Conservation (phyloP, 78 protist species). For the Neovahlkampfia damariscottae region DNA sequence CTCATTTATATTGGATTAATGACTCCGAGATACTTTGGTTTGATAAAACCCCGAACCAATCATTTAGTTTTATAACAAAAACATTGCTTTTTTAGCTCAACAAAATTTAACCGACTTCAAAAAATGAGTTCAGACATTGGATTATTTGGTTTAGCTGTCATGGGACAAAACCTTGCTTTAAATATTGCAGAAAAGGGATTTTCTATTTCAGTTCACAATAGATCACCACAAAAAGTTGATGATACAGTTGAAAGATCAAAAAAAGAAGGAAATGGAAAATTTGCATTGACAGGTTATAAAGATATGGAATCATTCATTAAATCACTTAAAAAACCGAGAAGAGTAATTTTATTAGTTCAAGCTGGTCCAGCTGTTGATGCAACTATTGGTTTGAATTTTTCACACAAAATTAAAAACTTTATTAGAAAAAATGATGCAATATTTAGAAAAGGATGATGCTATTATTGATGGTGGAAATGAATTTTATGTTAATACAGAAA, state of each 20-base stretch:
- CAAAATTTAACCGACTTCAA: too few relatives aligned
- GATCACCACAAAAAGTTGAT: constrained; percentile 20
- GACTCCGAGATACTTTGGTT: too few relatives aligned
- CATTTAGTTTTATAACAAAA: too few relatives aligned
- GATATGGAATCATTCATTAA: constrained; percentile 43
- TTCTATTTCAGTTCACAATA: constrained; percentile 52
- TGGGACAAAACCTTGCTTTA: constrained; percentile 92
- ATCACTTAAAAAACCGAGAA: constrained; percentile 62
- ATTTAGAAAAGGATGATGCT: constrained; percentile 66
- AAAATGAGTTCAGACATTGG: constrained; percentile 31
- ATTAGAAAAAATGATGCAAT: constrained; percentile 36
- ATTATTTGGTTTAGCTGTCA: constrained; percentile 82
- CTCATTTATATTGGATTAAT: too few relatives aligned
- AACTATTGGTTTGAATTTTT: constrained; percentile 34
- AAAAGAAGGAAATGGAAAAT: constrained; percentile 7
- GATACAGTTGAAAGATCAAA: constrained; percentile 3
- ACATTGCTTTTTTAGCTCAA: too few relatives aligned
- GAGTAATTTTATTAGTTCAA: constrained; percentile 71
- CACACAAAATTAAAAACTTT: constrained; percentile 26
- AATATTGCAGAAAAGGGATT: constrained; percentile 83
- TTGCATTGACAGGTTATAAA: background rate
- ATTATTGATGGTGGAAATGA: constrained; percentile 94
- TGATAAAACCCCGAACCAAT: too few relatives aligned
- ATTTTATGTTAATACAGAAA: constrained; percentile 55
- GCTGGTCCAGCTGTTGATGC: constrained; percentile 84